A percentile compares a stretch with the other conserved stretches of the same genome.
phyloP scores from a whole-genome alignment of 179 eudicot species.

The Camellia oleifera region DNA sequence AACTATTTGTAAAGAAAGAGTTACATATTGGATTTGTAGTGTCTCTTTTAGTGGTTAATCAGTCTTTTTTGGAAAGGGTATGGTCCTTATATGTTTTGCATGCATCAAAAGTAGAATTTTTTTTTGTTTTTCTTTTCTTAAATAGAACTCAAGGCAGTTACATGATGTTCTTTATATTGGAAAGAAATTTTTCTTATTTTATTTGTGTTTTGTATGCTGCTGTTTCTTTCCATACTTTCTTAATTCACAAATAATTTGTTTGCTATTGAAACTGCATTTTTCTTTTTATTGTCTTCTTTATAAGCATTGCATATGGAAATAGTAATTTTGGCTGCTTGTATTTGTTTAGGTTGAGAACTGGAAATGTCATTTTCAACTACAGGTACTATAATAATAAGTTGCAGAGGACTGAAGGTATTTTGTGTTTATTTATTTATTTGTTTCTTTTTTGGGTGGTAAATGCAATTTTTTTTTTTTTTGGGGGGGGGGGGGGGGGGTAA shows the following conservation, averaged over 20 bases:
- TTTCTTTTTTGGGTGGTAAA: neutral
- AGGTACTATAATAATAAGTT: constrained; percentile 67
- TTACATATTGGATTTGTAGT: neutral
- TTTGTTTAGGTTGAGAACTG: constrained; percentile 76
- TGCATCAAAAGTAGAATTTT: too few relatives aligned
- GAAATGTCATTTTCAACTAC: constrained; percentile 94
- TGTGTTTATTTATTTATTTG: neutral
- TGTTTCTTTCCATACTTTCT: neutral
- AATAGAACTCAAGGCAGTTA: constrained; percentile 1
- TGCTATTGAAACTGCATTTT: too few relatives aligned
- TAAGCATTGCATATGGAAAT: neutral
- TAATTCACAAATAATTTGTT: too few relatives aligned
- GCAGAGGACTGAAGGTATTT: constrained; percentile 57
- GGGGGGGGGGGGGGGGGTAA: too few relatives aligned
- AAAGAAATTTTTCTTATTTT: neutral
- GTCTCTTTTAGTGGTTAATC: neutral
- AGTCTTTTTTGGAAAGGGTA: too few relatives aligned
- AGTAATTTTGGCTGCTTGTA: constrained; percentile 19
- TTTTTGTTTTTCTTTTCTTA: too few relatives aligned
- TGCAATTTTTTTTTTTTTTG: neutral
- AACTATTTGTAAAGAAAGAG: neutral
- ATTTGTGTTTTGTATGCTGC: neutral
- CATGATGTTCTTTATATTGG: neutral
- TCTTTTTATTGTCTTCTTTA: neutral
- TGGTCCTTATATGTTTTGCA: too few relatives aligned